Evolutionary conservation across 306 rosid genomes (phyloP), one percentile per base, ranked within the genome.

Genomic region (Glycine tomentella): DNA sequence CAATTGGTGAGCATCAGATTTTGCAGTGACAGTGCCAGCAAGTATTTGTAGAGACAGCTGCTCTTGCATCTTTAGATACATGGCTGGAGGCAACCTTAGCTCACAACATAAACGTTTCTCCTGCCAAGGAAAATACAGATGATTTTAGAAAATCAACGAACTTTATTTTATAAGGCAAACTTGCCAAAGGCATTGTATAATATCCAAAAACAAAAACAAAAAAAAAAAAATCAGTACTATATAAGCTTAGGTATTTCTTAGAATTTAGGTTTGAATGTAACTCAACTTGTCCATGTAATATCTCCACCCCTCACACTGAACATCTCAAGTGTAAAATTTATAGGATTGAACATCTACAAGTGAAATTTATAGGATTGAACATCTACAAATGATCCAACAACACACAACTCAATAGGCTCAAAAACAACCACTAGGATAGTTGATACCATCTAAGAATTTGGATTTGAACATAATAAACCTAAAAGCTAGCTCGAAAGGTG

Each of bases 31-130:
- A 68, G 63, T 87, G 48, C 97, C 97, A 48, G 87, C 77, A 77
- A 91, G 79, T 64, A 94, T 85, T 72, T 89, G 88, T 4, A 94
- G 56, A 20, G 97, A 82, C 76, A 94, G 74, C 5, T 88, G 84
- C 88, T 92, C 91, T 88, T 88, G 93, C 95, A 94, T 89, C 88
- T 86, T 88, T 20, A 94, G 90, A 86, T 92, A 92, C 34, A 74
- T 4, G 1, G 90, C 84, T 9, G 97, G 97, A 40, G 92, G 57
- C 77, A 94, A 44, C 80, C 89, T 84, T 36, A 89, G 76, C 76
- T 94, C 98, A 10, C 87, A 57, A 81, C 98, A 92, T 20, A 94
- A 66, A 12, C 87, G 91, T 85, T 94, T 94, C 78, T 94, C 98
- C 98, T 94, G 97, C 74, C 81, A 84, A 76, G 8, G 46, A 10